These are phyloP conservation scores for Aspergillus piperis DNA, from an alignment of 2,329 filamentous ascomycete species.

Conservation along the genomic window DNA sequence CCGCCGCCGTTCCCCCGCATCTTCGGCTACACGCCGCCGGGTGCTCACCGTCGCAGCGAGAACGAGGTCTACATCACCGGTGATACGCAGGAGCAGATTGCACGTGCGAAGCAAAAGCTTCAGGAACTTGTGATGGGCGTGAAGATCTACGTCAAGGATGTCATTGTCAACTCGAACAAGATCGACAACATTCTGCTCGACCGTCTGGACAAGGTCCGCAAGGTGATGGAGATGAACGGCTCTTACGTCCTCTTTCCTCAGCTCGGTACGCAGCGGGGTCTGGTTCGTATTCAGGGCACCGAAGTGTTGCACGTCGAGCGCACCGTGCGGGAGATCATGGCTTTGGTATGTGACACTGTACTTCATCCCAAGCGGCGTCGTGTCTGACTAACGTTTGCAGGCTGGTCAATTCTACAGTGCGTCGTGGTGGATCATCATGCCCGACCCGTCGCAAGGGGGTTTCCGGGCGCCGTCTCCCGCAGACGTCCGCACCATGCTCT, in stretches of 20 bases:
- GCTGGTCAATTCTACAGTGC: slow-evolving; percentile 97
- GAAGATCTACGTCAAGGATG: slow-evolving; percentile 88
- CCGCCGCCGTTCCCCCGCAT: slow-evolving; percentile 90
- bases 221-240: slow-evolving; percentile 95
- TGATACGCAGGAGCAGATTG: slow-evolving; percentile 78
- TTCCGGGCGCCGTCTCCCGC: slow-evolving; percentile 62
- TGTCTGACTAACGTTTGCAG: slow-evolving; percentile 45
- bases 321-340: slow-evolving; percentile 94
- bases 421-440: slow-evolving; percentile 88
- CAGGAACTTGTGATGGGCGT: slow-evolving; percentile 80
- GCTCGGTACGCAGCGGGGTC: slow-evolving; percentile 78
- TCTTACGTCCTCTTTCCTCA: slow-evolving; percentile 92
- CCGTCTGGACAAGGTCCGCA: slow-evolving; percentile 92
- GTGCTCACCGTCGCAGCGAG: slow-evolving; percentile 77
- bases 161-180: slow-evolving; percentile 84
- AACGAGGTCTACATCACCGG: slow-evolving; percentile 96
- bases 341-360: slow-evolving; percentile 60
- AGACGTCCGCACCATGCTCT: slow-evolving; percentile 86
- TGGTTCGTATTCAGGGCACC: slow-evolving; percentile 86
- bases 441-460: slow-evolving; percentile 63
- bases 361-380: neutral
- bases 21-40: slow-evolving; percentile 84
- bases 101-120: slow-evolving; percentile 85
- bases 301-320: slow-evolving; percentile 94
- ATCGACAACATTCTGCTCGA: slow-evolving; percentile 91